A percentile compares a stretch with the other conserved stretches of the same genome.
Conservation (phyloP, 352 stramenopile genomes). For the Nothophytophthora sp. region DNA sequence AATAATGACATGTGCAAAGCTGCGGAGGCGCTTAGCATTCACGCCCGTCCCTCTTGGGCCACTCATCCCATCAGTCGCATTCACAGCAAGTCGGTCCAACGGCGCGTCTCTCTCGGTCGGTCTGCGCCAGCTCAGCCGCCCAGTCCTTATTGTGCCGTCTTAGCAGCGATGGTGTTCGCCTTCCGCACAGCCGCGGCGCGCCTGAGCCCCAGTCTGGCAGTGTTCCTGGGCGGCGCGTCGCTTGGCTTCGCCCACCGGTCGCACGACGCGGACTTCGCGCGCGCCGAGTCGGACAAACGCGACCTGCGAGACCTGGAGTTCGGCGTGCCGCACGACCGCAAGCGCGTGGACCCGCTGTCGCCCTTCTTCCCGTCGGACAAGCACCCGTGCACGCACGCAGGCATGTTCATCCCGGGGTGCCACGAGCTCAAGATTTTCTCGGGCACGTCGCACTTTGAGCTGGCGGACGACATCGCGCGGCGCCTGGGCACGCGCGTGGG, state of each 20-base stretch:
- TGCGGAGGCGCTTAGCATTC: too few species aligned
- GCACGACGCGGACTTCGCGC: slow-evolving; percentile 21
- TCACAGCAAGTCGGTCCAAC: too few species aligned
- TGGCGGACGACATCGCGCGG: slow-evolving; percentile 90
- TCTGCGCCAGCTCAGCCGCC: too few species aligned
- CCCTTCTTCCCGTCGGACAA: slow-evolving; percentile 91
- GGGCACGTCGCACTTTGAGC: slow-evolving; percentile 89
- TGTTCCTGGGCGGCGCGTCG: slow-evolving; percentile 58
- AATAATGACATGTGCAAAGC: too few species aligned
- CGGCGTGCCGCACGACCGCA: slow-evolving; percentile 83
- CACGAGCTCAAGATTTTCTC: slow-evolving; percentile 94
- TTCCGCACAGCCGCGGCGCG: slow-evolving; percentile 48
- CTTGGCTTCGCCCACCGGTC: slow-evolving; percentile 47
- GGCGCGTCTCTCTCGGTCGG: too few species aligned
- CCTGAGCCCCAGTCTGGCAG: slow-evolving; percentile 39
- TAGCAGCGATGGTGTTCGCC: slow-evolving; percentile 81
- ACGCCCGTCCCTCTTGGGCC: too few species aligned
- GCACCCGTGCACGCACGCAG: slow-evolving; percentile 89
- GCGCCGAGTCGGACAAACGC: slow-evolving; percentile 61
- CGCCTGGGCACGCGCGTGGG: slow-evolving; percentile 86
- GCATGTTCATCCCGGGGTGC: slow-evolving; percentile 92
- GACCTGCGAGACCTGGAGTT: slow-evolving; percentile 87
- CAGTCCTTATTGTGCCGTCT: too few species aligned
- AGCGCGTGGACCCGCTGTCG: slow-evolving; percentile 88
- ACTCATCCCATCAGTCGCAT: too few species aligned